Evolutionary conservation across 2,329 filamentous ascomycete species (phyloP).

Genomic region (Pseudocercospora fijiensis): DNA sequence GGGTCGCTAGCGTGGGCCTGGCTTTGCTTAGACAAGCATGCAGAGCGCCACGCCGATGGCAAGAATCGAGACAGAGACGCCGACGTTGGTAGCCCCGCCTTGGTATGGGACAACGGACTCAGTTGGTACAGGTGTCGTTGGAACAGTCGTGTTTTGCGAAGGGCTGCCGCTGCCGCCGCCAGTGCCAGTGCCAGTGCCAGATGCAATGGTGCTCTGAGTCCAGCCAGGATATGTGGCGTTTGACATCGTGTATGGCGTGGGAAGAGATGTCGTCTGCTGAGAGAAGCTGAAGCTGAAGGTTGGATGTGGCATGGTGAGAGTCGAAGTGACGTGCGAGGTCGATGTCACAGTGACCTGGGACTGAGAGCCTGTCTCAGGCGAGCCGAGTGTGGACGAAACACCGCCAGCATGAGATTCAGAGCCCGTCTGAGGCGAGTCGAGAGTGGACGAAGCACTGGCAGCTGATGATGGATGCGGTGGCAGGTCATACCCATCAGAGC

Average conservation of each 20-base stretch:
- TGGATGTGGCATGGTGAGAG: background rate
- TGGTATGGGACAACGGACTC: background rate
- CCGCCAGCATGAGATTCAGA: background rate
- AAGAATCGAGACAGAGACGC: background rate
- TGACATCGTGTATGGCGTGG: background rate
- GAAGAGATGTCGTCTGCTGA: background rate
- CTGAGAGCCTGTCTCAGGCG: background rate
- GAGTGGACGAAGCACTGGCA: background rate
- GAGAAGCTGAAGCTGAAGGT: background rate
- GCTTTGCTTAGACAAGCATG: background rate
- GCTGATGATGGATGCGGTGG: background rate
- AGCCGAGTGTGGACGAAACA: constrained; percentile 5
- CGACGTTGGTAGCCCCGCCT: background rate
- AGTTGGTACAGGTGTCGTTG: background rate
- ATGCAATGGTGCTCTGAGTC: background rate
- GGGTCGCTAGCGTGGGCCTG: background rate
- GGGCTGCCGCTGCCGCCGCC: background rate
- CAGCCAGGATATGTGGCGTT: background rate
- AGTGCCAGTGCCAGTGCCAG: background rate
- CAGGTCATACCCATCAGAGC: background rate
- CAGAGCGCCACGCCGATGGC: background rate
- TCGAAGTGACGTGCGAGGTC: background rate
- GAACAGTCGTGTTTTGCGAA: background rate
- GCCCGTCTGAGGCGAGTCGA: background rate
- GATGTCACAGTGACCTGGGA: background rate